Percentiles rank a stretch among this genome's conserved stretches.
Conservation (phyloP, 2,329 filamentous ascomycete species). For the Thermoascus crustaceus region DNA sequence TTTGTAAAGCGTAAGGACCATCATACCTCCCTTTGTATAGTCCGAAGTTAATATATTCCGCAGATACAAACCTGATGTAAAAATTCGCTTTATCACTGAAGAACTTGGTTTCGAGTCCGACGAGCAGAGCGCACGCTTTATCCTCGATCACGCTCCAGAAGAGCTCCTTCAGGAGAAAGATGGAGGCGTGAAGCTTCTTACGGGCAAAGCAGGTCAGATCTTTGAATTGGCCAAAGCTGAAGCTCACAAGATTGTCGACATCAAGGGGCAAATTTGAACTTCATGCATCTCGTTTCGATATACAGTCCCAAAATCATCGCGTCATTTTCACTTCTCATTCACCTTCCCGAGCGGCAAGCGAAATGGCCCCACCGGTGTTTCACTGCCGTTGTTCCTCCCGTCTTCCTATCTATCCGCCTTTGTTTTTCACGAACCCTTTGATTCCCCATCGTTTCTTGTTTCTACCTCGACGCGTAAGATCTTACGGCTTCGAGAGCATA, state of each 20-base stretch:
- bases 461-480: not conserved
- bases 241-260: conserved; percentile 83
- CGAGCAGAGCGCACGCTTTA: conserved; percentile 81
- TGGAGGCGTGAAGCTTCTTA: conserved; percentile 64
- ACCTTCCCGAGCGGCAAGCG: not conserved
- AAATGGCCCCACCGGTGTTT: not conserved
- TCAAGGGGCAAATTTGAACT: conserved; percentile 79
- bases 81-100: conserved; percentile 84
- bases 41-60: conserved; percentile 39
- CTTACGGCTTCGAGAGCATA: no score
- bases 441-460: not conserved
- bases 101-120: conserved; percentile 94
- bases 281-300: conserved; percentile 1
- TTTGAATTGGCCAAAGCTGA: conserved; percentile 67
- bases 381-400: not conserved
- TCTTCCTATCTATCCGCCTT: conserved; percentile 7
- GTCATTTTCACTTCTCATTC: conserved; percentile 2
- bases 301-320: not conserved
- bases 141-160: conserved; percentile 71
- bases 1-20: conserved; percentile 84
- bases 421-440: conserved; percentile 4
- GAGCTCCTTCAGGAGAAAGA: conserved; percentile 68
- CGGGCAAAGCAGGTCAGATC: conserved; percentile 60
- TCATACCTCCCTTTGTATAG: not conserved
- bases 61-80: conserved; percentile 88